A percentile compares a stretch with the other conserved stretches of the same genome.
Evolutionary conservation across 371 early-diverging fungal species (phyloP).

Genomic region (Rhizopus delemar): DNA sequence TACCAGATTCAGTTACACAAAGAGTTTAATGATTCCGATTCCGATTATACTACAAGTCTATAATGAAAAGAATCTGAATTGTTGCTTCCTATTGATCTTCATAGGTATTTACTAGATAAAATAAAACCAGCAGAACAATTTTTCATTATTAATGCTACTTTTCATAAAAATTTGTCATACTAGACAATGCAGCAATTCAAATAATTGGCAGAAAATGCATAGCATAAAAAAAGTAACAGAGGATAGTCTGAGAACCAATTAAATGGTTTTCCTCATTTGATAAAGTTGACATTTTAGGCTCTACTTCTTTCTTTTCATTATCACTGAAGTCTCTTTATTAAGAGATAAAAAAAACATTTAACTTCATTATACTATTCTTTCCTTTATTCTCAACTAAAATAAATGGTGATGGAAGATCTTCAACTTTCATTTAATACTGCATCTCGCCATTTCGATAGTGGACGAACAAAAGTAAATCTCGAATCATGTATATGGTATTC

Average conservation of each 20-base stretch:
- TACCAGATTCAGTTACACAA: background rate
- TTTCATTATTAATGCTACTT: no score
- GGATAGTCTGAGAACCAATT: no score
- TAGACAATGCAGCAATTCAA: no score
- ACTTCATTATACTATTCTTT: background rate
- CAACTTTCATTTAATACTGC: slow-evolving; percentile 26
- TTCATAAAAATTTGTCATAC: no score
- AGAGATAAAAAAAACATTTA: background rate
- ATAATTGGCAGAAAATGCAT: no score
- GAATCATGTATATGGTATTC: background rate
- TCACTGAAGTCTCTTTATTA: background rate
- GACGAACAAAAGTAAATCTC: slow-evolving; percentile 31
- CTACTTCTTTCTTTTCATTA: background rate
- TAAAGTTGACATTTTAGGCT: slow-evolving; percentile 3
- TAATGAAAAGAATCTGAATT: background rate
- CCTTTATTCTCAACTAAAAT: slow-evolving; percentile 1
- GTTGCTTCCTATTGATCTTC: background rate
- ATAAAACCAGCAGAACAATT: no score
- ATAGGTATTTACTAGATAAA: background rate
- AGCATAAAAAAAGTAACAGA: background rate
- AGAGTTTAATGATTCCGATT: background rate
- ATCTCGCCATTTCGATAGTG: slow-evolving; percentile 25
- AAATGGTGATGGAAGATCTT: slow-evolving; percentile 27
- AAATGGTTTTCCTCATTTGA: background rate
- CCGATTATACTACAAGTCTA: background rate